A percentile compares a stretch with the other conserved stretches of the same genome.
phyloP scores from a whole-genome alignment of 257 asterid genomes.

The Jaltomata sinuosa region DNA sequence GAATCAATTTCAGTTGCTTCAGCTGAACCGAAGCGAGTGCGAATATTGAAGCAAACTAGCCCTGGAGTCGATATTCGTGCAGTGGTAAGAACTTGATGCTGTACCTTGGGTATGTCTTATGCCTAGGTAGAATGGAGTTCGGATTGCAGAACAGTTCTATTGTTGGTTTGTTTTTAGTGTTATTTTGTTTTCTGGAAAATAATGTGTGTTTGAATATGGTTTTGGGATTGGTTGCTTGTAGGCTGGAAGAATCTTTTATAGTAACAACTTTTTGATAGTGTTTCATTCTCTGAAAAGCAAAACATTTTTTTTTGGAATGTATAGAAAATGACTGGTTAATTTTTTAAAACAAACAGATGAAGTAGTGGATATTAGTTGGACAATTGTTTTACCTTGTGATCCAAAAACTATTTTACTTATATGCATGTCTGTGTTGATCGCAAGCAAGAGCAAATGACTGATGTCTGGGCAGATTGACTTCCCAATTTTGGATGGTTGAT shows the following conservation, averaged over 20 bases:
- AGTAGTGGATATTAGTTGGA: background rate
- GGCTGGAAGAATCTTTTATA: background rate
- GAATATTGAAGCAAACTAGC: slow-evolving; percentile 49
- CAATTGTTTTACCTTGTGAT: background rate
- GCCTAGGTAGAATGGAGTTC: background rate
- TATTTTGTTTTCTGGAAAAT: background rate
- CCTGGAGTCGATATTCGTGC: slow-evolving; percentile 81
- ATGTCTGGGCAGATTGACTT: background rate
- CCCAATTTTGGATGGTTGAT: background rate
- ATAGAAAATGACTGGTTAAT: background rate
- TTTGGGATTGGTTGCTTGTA: background rate
- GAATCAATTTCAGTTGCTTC: slow-evolving; percentile 30
- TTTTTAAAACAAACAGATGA: background rate
- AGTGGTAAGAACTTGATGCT: slow-evolving; percentile 52
- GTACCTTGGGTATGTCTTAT: background rate
- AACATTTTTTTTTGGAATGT: background rate
- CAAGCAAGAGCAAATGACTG: background rate
- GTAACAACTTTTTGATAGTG: background rate
- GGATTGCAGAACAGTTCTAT: background rate
- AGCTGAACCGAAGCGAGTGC: slow-evolving; percentile 39
- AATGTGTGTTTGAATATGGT: background rate
- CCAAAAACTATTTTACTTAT: background rate
- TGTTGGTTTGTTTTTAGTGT: background rate
- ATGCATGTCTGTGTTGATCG: background rate
- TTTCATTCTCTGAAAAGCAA: background rate